Base-by-base conservation (phyloP, 179 eudicot species). In the Kewa caespitosa region DNA sequence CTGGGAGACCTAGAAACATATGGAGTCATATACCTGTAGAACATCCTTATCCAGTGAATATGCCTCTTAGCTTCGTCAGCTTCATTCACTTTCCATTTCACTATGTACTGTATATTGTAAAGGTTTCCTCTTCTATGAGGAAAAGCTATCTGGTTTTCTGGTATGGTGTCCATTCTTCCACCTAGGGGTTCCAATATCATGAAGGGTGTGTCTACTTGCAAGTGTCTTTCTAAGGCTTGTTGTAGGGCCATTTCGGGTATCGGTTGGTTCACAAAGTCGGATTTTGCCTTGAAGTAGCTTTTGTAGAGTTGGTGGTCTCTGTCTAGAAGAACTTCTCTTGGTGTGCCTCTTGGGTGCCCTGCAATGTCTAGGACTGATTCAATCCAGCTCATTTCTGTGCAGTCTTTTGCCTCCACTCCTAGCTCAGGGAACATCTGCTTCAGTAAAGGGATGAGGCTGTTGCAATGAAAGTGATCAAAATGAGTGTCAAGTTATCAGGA, bases 1-100 rank as follows among this genome's bases (percentile, higher is more conserved):
- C 92, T 85, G 1, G 92, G 92, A 25, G 64, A 67, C 79, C 42
- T 78, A 0, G 90, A 85, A 34, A 80, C 92, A 70, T 82, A 85
- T 3, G 81, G 73, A 3, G 69, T 62, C 89, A 87, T 87, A 81
- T 85, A 87, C 2, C 69, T 55, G 42, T 87, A 72, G 36, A 85
- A 80, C 77, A 28, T 82, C 60, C 89, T 75, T 0, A 87, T 69
- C 87, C 85, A 85, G 0, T 79, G 76, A 23, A 79, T 61, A 68
- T 81, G 86, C 57, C 46, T 78, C 1, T 69, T 65, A 25, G 67
- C 78, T 33, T 67, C 73, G 32, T 39, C 73, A 13, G 23, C 77
- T 2, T 43, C 81, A 27, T 78, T 77, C 70, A 77, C 77, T n/a
- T 79, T 68, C 89, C 87, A 78, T n/a, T 55, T 63, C 43, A 73